These are phyloP conservation scores for Aspergillus caelatus DNA, from an alignment of 2,329 filamentous ascomycete species.

Conservation along the genomic window DNA sequence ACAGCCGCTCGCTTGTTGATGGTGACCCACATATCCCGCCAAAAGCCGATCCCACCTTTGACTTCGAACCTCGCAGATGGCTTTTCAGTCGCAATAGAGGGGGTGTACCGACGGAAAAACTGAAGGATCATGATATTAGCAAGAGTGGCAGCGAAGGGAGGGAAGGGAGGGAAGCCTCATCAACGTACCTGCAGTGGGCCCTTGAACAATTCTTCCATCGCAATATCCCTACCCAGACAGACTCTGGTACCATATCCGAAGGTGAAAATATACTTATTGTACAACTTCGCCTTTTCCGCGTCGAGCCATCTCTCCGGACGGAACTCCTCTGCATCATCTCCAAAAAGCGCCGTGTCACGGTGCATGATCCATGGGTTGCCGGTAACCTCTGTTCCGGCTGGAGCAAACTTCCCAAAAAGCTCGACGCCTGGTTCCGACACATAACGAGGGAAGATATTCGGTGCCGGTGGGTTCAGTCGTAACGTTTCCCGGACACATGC, in stretches of 20 bases:
- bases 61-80: slow-evolving; percentile 32
- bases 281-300: slow-evolving; percentile 42
- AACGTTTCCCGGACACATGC: slow-evolving; percentile 56
- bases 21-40: slow-evolving; percentile 36
- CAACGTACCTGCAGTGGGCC: slow-evolving; percentile 34
- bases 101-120: slow-evolving; percentile 36
- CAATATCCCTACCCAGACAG: slow-evolving; percentile 55
- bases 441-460: slow-evolving; percentile 55
- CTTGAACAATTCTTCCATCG: slow-evolving; percentile 58
- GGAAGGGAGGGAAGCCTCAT: neutral
- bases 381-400: slow-evolving; percentile 50
- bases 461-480: slow-evolving; percentile 54
- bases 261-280: slow-evolving; percentile 52
- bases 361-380: slow-evolving; percentile 53
- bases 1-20: slow-evolving; percentile 29
- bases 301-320: slow-evolving; percentile 47
- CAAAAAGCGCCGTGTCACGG: slow-evolving; percentile 46
- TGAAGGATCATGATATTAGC: slow-evolving; percentile 14
- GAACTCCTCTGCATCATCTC: slow-evolving; percentile 44
- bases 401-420: slow-evolving; percentile 44
- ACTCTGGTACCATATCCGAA: slow-evolving; percentile 55
- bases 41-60: slow-evolving; percentile 39
- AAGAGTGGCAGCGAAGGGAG: neutral
- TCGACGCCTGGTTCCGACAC: slow-evolving; percentile 41
- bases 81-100: slow-evolving; percentile 25